Conservation (phyloP, 495 filamentous ascomycete genomes). For the Aspergillus bertholletiae region DNA sequence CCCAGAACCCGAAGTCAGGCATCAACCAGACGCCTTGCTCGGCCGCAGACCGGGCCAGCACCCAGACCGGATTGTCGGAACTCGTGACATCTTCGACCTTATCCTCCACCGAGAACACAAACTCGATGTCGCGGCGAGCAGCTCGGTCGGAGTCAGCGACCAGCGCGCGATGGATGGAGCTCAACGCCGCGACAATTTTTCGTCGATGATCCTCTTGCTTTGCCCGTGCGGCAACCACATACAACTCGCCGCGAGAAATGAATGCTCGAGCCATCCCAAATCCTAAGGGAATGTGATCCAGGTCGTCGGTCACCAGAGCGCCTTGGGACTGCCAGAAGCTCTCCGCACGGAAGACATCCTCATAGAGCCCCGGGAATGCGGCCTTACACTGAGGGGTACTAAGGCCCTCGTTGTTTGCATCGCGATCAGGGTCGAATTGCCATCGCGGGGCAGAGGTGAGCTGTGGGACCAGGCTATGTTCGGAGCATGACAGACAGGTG, state of each 20-base stretch:
- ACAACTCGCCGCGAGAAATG: slow-evolving; percentile 32
- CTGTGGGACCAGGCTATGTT: slow-evolving; percentile 11
- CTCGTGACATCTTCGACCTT: slow-evolving; percentile 39
- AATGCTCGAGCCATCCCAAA: slow-evolving; percentile 35
- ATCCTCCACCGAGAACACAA: slow-evolving; percentile 54
- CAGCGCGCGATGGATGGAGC: slow-evolving; percentile 46
- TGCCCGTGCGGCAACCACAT: slow-evolving; percentile 33
- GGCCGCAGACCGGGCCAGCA: slow-evolving; percentile 37
- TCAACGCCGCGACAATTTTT: slow-evolving; percentile 42
- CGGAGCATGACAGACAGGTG: slow-evolving; percentile 34
- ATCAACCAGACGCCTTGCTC: slow-evolving; percentile 60
- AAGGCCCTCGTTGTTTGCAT: slow-evolving; percentile 35
- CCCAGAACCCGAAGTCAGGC: slow-evolving; percentile 78
- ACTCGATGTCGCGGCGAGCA: slow-evolving; percentile 59
- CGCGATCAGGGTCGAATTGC: slow-evolving; percentile 31
- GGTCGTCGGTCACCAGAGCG: slow-evolving; percentile 26
- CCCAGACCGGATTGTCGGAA: slow-evolving; percentile 51
- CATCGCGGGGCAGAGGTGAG: slow-evolving; percentile 18
- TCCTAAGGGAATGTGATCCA: slow-evolving; percentile 26
- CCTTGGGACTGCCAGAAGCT: slow-evolving; percentile 28
- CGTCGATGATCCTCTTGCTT: slow-evolving; percentile 39
- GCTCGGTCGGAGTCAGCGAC: slow-evolving; percentile 37
- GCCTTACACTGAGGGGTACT: slow-evolving; percentile 33
- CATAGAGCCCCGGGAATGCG: slow-evolving; percentile 47
- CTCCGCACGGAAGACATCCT: slow-evolving; percentile 37